Percentiles rank a stretch among this genome's conserved stretches.
Evolutionary conservation across 805 yeast genomes (phyloP).

Genomic region (Metschnikowia cubensis): DNA sequence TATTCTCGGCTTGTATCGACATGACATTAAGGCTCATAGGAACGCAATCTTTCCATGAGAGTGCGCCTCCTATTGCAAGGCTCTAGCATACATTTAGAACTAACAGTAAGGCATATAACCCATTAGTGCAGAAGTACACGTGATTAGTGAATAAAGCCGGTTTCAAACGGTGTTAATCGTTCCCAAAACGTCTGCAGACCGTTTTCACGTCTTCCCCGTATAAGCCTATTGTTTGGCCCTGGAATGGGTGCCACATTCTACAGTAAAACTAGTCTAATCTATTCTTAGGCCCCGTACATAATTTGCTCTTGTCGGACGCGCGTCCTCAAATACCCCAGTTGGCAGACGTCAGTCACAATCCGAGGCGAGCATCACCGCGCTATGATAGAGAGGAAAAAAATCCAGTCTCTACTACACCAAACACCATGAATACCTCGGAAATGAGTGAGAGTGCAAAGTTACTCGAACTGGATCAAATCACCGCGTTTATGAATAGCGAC

Average conservation of each 20-base stretch:
- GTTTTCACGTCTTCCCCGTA: too few species aligned
- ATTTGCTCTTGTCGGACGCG: not conserved
- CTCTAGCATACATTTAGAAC: not conserved
- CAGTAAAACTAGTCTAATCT: not conserved
- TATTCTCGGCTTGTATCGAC: not conserved
- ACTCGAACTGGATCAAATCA: constrained; percentile 40
- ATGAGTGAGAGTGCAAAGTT: constrained; percentile 14
- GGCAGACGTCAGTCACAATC: not conserved
- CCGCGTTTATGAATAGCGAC: constrained; percentile 59
- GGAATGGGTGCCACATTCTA: not conserved
- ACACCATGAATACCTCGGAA: constrained; percentile 1
- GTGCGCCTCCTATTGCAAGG: not conserved
- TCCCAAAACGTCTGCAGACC: too few species aligned
- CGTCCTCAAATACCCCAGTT: not conserved
- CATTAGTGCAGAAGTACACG: not conserved
- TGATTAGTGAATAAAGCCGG: too few species aligned
- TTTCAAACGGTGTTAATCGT: too few species aligned
- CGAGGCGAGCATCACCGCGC: not conserved
- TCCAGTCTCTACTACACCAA: not conserved
- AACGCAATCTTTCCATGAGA: not conserved
- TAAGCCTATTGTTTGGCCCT: too few species aligned
- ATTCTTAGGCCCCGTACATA: not conserved
- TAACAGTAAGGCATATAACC: not conserved
- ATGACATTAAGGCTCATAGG: not conserved
- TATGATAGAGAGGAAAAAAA: not conserved